A percentile compares a stretch with the other conserved stretches of the same genome.
Conservation (phyloP, 2,329 filamentous ascomycete genomes). For the Xylaria sp. region DNA sequence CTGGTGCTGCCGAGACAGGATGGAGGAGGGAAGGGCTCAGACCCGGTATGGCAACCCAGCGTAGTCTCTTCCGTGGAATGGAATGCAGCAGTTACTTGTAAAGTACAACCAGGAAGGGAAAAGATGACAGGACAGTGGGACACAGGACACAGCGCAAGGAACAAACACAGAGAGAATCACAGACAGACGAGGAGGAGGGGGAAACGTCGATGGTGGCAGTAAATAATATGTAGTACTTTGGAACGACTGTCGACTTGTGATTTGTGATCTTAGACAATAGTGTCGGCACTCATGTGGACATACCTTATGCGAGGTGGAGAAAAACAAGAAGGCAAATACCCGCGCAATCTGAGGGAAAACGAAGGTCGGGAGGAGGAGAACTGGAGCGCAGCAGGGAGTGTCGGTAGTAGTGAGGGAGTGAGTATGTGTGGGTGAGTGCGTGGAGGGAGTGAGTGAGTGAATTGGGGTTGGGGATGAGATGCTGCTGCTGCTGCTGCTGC, state of each 20-base stretch:
- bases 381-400: slow-evolving; percentile 7
- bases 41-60: background rate
- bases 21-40: background rate
- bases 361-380: background rate
- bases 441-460: background rate
- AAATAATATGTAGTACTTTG: too few relatives aligned
- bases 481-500: slow-evolving; percentile 8
- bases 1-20: slow-evolving; percentile 8
- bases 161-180: background rate
- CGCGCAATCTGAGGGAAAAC: background rate
- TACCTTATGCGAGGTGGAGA: background rate
- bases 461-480: slow-evolving; percentile 1
- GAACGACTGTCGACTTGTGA: background rate
- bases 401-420: slow-evolving; percentile 11
- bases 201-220: background rate
- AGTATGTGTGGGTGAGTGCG: background rate
- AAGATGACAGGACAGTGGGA: background rate
- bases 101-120: background rate
- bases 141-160: background rate
- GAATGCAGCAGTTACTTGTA: background rate
- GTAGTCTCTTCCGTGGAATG: too few relatives aligned
- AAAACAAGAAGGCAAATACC: background rate
- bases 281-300: background rate
- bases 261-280: background rate
- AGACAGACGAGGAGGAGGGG: background rate